phyloP scores from a whole-genome alignment of 1,284 basidiomycete species.

The Sutorius eximius region DNA sequence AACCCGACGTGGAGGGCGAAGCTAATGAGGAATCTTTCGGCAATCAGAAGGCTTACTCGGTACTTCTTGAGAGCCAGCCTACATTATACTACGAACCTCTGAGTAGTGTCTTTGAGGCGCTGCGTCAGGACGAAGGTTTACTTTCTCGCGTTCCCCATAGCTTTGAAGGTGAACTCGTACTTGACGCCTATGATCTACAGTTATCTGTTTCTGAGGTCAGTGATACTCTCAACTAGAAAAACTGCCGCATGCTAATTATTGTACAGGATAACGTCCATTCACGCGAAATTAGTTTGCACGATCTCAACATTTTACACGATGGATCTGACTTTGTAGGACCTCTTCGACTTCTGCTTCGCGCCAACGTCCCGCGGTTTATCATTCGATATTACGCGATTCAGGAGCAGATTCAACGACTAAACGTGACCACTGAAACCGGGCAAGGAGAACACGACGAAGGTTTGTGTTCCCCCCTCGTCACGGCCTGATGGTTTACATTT shows the following conservation, averaged over 20 bases:
- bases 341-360: constrained; percentile 58
- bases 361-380: constrained; percentile 60
- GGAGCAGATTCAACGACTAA: constrained; percentile 52
- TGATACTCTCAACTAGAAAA: neutral
- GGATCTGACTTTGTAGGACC: constrained; percentile 62
- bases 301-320: constrained; percentile 70
- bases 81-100: constrained; percentile 74
- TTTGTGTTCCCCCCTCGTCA: constrained; percentile 2
- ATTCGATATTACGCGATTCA: constrained; percentile 63
- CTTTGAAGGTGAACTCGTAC: constrained; percentile 57
- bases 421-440: constrained; percentile 30
- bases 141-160: constrained; percentile 48
- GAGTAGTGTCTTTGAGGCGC: constrained; percentile 62
- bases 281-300: constrained; percentile 69
- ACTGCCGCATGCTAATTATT: constrained; percentile 5
- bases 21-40: constrained; percentile 22
- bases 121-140: constrained; percentile 56
- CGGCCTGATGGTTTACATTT: constrained; percentile 1
- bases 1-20: constrained; percentile 31
- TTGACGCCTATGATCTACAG: constrained; percentile 68
- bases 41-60: constrained; percentile 23
- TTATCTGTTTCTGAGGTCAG: constrained; percentile 64
- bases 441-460: constrained; percentile 23
- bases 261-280: constrained; percentile 72
- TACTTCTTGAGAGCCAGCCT: constrained; percentile 60